These are phyloP conservation scores for Phytophthora brassicae DNA, from an alignment of 352 stramenopile genomes.

Conservation along the genomic window DNA sequence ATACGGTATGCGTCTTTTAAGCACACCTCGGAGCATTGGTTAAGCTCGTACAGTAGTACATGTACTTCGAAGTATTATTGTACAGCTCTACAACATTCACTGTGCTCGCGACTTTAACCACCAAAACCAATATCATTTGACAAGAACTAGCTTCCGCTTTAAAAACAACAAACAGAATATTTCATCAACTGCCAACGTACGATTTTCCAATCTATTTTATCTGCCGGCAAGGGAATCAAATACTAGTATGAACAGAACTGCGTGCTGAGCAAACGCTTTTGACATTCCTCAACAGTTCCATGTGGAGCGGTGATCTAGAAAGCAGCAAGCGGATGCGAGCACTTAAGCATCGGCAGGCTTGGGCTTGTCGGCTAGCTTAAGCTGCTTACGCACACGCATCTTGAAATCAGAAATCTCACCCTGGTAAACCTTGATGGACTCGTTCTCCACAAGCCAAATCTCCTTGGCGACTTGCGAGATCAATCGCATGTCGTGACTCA, in stretches of 20 bases:
- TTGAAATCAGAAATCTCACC: conserved; percentile 99
- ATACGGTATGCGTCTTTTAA: no score
- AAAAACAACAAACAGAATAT: not conserved
- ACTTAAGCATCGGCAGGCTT: conserved; percentile 32
- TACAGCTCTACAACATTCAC: no score
- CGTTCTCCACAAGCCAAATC: conserved; percentile 99
- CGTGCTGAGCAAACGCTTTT: not conserved
- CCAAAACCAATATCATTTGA: conserved; percentile 38
- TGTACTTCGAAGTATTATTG: no score
- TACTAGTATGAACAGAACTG: conserved; percentile 27
- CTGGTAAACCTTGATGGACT: conserved; percentile 95
- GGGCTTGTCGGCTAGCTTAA: conserved; percentile 72
- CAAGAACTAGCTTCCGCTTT: conserved; percentile 12
- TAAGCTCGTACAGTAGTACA: no score
- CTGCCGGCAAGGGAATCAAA: conserved; percentile 25
- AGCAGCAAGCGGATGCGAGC: conserved; percentile 12
- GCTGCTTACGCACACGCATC: conserved; percentile 86
- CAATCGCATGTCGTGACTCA: conserved; percentile 99
- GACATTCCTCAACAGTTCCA: conserved; percentile 25
- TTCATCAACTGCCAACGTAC: conserved; percentile 26
- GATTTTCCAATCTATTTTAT: conserved; percentile 35
- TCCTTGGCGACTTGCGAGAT: conserved; percentile 98
- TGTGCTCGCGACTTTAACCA: conserved; percentile 3
- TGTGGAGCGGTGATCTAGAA: conserved; percentile 33
- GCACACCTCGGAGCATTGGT: no score